A percentile compares a stretch with the other conserved stretches of the same genome.
Conservation (phyloP, 2,329 filamentous ascomycete genomes). For the Paraphaeosphaeria minitans region DNA sequence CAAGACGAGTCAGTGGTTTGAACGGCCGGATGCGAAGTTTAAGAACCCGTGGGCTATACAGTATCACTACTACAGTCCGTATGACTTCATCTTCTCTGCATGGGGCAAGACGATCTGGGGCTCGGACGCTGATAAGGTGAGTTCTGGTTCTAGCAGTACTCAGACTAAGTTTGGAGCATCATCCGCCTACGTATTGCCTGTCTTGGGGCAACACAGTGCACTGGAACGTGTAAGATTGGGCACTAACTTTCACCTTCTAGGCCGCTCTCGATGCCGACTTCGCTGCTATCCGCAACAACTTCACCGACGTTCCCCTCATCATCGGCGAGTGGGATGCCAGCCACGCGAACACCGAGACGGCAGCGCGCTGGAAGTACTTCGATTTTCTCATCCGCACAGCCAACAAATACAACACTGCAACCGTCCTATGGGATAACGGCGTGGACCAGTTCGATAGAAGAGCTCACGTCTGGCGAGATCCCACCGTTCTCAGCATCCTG, state of each 20-base stretch:
- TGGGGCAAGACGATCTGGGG: slow-evolving; percentile 68
- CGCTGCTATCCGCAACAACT: slow-evolving; percentile 58
- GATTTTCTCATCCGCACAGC: slow-evolving; percentile 59
- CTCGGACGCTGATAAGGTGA: slow-evolving; percentile 57
- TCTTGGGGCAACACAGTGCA: no score
- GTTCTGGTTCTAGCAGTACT: neutral
- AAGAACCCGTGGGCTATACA: slow-evolving; percentile 65
- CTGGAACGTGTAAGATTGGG: no score
- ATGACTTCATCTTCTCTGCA: slow-evolving; percentile 47
- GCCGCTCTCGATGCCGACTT: slow-evolving; percentile 57
- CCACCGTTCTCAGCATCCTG: slow-evolving; percentile 55
- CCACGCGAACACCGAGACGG: slow-evolving; percentile 57
- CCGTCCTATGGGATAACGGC: slow-evolving; percentile 66
- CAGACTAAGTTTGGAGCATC: no score
- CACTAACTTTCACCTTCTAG: neutral
- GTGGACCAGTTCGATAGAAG: slow-evolving; percentile 60
- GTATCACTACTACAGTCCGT: slow-evolving; percentile 64
- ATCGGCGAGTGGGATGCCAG: slow-evolving; percentile 64
- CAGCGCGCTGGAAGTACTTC: slow-evolving; percentile 63
- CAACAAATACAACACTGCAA: slow-evolving; percentile 55
- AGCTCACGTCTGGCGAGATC: slow-evolving; percentile 58
- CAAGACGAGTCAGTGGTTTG: slow-evolving; percentile 62
- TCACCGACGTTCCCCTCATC: slow-evolving; percentile 60
- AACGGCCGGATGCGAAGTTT: slow-evolving; percentile 52
- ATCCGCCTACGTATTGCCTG: no score